These are phyloP conservation scores for Gossypium arboreum DNA, from an alignment of 345 rosid genomes.

Conservation along the genomic window DNA sequence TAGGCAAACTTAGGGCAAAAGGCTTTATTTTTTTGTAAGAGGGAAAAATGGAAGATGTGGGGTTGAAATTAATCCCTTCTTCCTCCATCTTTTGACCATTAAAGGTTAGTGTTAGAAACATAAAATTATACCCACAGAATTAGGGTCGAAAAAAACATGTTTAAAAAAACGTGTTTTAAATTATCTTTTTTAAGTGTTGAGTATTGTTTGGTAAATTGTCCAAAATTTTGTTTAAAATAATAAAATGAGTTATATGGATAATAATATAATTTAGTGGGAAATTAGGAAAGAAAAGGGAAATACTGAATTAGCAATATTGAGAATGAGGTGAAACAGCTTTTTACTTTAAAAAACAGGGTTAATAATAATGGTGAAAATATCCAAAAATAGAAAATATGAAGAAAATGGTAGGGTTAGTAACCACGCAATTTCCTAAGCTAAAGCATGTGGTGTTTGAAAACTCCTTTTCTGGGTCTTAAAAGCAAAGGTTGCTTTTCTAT, in stretches of 20 bases:
- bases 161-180: too few relatives aligned
- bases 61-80: conserved; percentile 24
- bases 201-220: too few relatives aligned
- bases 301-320: not conserved
- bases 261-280: too few relatives aligned
- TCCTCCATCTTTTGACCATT: conserved; percentile 21
- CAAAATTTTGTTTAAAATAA: too few relatives aligned
- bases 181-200: too few relatives aligned
- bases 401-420: conserved; percentile 26
- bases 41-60: conserved; percentile 37
- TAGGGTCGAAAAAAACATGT: too few relatives aligned
- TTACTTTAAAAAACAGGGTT: not conserved
- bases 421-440: conserved; percentile 53
- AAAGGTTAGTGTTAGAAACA: conserved; percentile 1
- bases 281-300: not conserved
- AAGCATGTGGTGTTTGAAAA: conserved; percentile 40
- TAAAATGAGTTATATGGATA: too few relatives aligned
- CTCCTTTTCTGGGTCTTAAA: conserved; percentile 59
- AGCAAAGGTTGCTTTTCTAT: conserved; percentile 50
- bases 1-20: not conserved
- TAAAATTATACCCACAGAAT: too few relatives aligned
- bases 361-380: conserved; percentile 1
- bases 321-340: not conserved
- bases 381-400: conserved; percentile 24
- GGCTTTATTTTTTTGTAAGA: conserved; percentile 36